Evolutionary conservation across 345 rosid species (phyloP).

Genomic region (Aquilaria sinensis): DNA sequence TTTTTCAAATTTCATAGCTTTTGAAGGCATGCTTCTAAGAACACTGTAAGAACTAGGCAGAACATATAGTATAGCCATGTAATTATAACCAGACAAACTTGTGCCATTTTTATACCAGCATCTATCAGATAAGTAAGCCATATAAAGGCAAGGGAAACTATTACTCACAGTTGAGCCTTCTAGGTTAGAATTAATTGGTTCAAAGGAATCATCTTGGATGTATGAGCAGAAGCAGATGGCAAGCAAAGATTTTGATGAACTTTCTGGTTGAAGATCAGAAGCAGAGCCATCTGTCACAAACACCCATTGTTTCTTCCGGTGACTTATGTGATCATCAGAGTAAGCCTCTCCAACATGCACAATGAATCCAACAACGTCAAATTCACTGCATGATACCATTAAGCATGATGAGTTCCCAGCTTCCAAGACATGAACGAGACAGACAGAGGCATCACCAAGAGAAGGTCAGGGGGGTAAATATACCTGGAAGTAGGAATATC

Average conservation of each 20-base stretch:
- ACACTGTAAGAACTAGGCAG: too few relatives aligned
- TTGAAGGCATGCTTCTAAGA: too few relatives aligned
- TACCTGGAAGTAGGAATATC: slow-evolving; percentile 79
- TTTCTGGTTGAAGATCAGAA: slow-evolving; percentile 30
- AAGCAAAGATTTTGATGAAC: slow-evolving; percentile 50
- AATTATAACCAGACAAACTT: too few relatives aligned
- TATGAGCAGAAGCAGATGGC: slow-evolving; percentile 75
- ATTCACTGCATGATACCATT: slow-evolving; percentile 47
- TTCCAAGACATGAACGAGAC: neutral
- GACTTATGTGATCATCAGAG: slow-evolving; percentile 18
- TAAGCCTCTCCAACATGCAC: slow-evolving; percentile 74
- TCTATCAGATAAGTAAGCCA: too few relatives aligned
- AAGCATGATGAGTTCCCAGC: neutral
- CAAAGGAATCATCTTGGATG: slow-evolving; percentile 34
- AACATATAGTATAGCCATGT: too few relatives aligned
- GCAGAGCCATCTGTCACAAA: slow-evolving; percentile 76
- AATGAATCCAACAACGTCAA: slow-evolving; percentile 70
- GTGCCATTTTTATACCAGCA: too few relatives aligned
- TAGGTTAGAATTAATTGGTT: slow-evolving; percentile 59
- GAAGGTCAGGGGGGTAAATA: slow-evolving; percentile 9
- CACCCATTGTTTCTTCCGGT: slow-evolving; percentile 82
- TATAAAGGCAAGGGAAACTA: neutral
- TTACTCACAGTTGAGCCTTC: slow-evolving; percentile 74
- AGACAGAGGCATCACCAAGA: neutral
- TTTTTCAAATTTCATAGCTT: too few relatives aligned